Conservation (phyloP, 1,284 basidiomycete genomes). For the Phlebopus sp. region DNA sequence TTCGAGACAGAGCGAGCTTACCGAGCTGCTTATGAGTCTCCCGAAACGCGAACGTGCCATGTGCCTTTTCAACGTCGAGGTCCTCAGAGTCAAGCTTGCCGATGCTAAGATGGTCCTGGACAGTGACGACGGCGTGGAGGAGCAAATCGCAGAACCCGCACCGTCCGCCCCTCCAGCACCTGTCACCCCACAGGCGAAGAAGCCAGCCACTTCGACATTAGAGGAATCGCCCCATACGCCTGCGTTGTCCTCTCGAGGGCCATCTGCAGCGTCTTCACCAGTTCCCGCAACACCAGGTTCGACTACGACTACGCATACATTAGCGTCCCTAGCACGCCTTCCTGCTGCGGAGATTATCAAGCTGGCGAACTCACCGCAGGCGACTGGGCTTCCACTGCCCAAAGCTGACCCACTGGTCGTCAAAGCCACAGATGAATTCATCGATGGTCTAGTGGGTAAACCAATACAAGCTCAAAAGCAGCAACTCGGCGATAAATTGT, state of each 20-base stretch:
- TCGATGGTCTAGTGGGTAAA: conserved; percentile 67
- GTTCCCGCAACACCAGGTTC: conserved; percentile 51
- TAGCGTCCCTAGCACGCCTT: conserved; percentile 60
- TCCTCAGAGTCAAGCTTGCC: conserved; percentile 72
- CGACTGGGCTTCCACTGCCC: conserved; percentile 61
- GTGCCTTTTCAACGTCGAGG: conserved; percentile 85
- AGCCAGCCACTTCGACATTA: conserved; percentile 37
- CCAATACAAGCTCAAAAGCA: conserved; percentile 75
- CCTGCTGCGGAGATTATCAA: conserved; percentile 70
- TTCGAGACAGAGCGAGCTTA: conserved; percentile 54
- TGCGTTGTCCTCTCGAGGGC: conserved; percentile 66
- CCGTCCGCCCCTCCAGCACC: conserved; percentile 30
- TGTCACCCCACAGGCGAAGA: conserved; percentile 63
- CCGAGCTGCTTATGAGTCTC: conserved; percentile 78
- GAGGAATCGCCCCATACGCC: conserved; percentile 66
- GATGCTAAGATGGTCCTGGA: conserved; percentile 83
- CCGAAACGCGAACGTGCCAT: conserved; percentile 86
- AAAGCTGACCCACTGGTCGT: conserved; percentile 70
- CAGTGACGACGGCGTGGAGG: conserved; percentile 58
- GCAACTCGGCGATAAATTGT: conserved; percentile 76
- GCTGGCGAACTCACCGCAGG: conserved; percentile 51
- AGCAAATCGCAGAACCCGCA: conserved; percentile 27
- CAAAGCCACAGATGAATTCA: conserved; percentile 73
- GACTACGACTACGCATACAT: conserved; percentile 42
- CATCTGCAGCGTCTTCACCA: conserved; percentile 68